Evolutionary conservation across 495 filamentous ascomycete genomes (phyloP).

Genomic region (Xylaria palmicola): DNA sequence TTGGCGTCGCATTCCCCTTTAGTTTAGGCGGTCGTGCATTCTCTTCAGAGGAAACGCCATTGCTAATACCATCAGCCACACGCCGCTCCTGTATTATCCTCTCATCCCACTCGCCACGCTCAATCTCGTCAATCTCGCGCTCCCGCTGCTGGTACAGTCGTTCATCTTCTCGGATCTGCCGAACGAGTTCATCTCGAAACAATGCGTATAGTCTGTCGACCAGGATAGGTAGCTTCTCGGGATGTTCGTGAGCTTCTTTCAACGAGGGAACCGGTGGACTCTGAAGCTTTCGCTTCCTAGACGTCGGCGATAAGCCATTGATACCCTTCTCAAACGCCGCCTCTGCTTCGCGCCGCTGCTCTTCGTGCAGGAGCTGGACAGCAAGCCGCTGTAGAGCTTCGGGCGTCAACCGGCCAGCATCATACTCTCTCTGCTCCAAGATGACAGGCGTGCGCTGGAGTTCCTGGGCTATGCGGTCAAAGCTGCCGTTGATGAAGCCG

Average conservation of each 20-base stretch:
- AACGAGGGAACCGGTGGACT: constrained; percentile 62
- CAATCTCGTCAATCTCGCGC: constrained; percentile 66
- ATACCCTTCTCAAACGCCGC: constrained; percentile 35
- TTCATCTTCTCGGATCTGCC: constrained; percentile 75
- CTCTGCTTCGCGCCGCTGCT: constrained; percentile 48
- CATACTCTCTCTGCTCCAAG: constrained; percentile 63
- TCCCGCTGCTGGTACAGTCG: constrained; percentile 60
- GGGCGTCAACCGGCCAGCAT: constrained; percentile 69
- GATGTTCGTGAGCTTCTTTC: constrained; percentile 62
- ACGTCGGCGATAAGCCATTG: constrained; percentile 44
- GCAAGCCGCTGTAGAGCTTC: constrained; percentile 79
- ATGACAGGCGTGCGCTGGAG: constrained; percentile 70
- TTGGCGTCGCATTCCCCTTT: constrained; percentile 19
- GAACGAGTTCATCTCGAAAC: constrained; percentile 66
- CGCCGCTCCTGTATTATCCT: constrained; percentile 20
- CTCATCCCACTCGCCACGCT: constrained; percentile 46
- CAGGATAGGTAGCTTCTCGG: constrained; percentile 64
- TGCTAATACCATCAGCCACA: constrained; percentile 17
- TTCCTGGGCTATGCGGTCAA: constrained; percentile 68
- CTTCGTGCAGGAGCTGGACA: constrained; percentile 71
- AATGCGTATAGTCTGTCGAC: constrained; percentile 70
- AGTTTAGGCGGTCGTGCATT: constrained; percentile 15
- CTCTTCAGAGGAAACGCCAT: constrained; percentile 17
- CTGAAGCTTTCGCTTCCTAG: constrained; percentile 72
- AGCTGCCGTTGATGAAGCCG: constrained; percentile 63